Percentiles rank a stretch among this genome's conserved stretches.
Evolutionary conservation across 1,284 basidiomycete species (phyloP).

Genomic region (Puccinia polysora): DNA sequence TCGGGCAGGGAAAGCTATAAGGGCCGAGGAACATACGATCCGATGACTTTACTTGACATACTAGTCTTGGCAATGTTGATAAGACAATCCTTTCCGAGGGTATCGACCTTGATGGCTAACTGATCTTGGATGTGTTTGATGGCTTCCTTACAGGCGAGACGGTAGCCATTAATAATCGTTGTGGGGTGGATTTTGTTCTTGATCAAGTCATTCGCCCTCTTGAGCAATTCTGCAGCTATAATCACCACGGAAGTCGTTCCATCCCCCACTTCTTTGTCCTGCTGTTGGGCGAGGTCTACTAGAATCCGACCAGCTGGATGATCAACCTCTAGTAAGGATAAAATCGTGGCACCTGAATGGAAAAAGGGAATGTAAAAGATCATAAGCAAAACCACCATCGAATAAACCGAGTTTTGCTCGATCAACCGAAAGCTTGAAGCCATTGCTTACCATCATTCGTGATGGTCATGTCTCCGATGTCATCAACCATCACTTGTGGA

Average conservation of each 20-base stretch:
- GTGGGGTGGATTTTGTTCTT: constrained; percentile 99
- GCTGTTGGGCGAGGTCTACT: constrained; percentile 96
- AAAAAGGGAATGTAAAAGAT: not conserved
- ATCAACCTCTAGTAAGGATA: constrained; percentile 80
- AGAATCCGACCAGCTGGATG: constrained; percentile 92
- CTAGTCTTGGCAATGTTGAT: constrained; percentile 97
- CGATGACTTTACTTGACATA: constrained; percentile 98
- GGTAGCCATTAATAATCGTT: constrained; percentile 97
- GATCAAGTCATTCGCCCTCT: constrained; percentile 94
- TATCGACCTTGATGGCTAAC: constrained; percentile 88
- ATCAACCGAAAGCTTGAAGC: no score
- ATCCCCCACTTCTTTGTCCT: constrained; percentile 99
- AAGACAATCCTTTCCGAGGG: constrained; percentile 81
- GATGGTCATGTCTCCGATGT: constrained; percentile 99
- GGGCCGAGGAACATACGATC: constrained; percentile 64
- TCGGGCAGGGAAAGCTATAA: no score
- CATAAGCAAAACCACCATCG: not conserved
- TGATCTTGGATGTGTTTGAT: constrained; percentile 99
- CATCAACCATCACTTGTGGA: constrained; percentile 77
- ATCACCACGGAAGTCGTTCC: constrained; percentile 99
- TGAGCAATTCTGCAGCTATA: constrained; percentile 88
- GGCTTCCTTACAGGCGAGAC: constrained; percentile 93
- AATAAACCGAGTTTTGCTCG: not conserved
- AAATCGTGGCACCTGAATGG: constrained; percentile 73
- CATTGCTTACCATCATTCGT: constrained; percentile 76